Evolutionary conservation across 768 basidiomycete genomes (phyloP), one percentile per base, ranked within the genome.

Genomic region (Boletellus emodensis): DNA sequence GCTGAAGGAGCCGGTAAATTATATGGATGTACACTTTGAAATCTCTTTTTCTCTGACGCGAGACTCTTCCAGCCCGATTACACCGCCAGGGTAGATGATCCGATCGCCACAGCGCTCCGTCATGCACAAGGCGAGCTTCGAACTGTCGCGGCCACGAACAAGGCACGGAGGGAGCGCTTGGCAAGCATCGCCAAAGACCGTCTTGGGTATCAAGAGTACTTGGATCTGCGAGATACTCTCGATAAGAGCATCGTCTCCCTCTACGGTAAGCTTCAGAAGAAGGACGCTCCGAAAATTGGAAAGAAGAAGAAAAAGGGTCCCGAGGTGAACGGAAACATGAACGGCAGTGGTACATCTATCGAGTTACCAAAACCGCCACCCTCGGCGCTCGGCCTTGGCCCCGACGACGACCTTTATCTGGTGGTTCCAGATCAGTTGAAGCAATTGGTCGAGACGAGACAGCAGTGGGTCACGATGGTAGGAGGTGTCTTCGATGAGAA

Each of bases 131-230:
- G 78, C 13, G 83, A 92, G 56, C 78, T 99, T 6, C 82, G 87
- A 10, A 73, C 72, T 6, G 88, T 97, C 43, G 75, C 87, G 3
- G 78, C 84, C 9, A 77, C 83, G 51, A 99, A 99, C 75, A 91
- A 94, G 60, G 80, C 82, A 3, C 85, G 95, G 12, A 87, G 87
- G 64, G 69, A 71, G 28, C 83, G 88, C 4, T 78, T 98, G 2
- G 77, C 77, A 13, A 72, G 75, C 13, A 79, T 94, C 53, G 93
- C 94, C 26, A 82, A 85, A 52, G 90, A 94, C 61, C 82, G 94
- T 18, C 77, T 98, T 15, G 93, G 85, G 6, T 90, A 92, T 63
- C 90, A 92, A 61, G 95, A 98, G 62, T 98, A 95, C 71, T 69
- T 90, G 50, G 87, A 90, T 28, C 67, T 82, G 8, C 82, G 94